These are phyloP conservation scores for Xylaria sp. DNA, from an alignment of 2,329 filamentous ascomycete species.

Conservation along the genomic window DNA sequence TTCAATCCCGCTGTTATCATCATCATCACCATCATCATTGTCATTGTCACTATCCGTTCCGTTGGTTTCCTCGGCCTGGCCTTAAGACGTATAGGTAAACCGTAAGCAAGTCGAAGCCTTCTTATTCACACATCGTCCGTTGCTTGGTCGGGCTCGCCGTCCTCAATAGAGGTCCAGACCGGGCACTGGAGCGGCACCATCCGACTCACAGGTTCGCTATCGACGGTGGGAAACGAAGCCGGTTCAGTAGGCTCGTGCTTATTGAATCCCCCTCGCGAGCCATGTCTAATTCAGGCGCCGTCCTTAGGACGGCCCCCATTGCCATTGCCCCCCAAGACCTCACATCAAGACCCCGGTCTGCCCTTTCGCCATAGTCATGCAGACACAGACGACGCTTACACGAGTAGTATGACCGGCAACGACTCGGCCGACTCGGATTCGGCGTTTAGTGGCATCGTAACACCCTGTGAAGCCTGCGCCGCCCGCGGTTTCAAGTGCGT, in stretches of 20 bases:
- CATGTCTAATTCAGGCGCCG: conserved; percentile 51
- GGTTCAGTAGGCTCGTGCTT: conserved; percentile 16
- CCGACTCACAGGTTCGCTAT: conserved; percentile 19
- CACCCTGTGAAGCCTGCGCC: conserved; percentile 69
- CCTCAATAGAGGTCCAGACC: conserved; percentile 3
- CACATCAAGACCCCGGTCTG: conserved; percentile 42
- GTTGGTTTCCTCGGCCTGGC: not conserved
- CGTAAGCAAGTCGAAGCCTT: conserved; percentile 13
- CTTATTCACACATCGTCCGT: conserved; percentile 2
- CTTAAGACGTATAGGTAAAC: not conserved
- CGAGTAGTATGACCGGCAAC: conserved; percentile 47
- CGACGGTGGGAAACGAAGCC: conserved; percentile 10
- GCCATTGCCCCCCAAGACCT: conserved; percentile 60
- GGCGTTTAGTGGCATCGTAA: conserved; percentile 39
- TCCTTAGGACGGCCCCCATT: conserved; percentile 59
- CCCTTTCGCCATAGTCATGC: conserved; percentile 36
- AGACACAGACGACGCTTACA: conserved; percentile 43
- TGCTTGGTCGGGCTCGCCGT: conserved; percentile 10
- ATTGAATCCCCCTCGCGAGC: conserved; percentile 29
- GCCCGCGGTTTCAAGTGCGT: conserved; percentile 71
- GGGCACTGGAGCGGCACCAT: conserved; percentile 7
- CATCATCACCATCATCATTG: no score
- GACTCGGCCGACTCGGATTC: conserved; percentile 47
- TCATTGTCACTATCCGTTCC: conserved; percentile 2
- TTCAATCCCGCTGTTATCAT: conserved; percentile 1